These are phyloP conservation scores for Triticum timopheevii DNA, from an alignment of 176 grass and related monocot genomes.

Conservation along the genomic window DNA sequence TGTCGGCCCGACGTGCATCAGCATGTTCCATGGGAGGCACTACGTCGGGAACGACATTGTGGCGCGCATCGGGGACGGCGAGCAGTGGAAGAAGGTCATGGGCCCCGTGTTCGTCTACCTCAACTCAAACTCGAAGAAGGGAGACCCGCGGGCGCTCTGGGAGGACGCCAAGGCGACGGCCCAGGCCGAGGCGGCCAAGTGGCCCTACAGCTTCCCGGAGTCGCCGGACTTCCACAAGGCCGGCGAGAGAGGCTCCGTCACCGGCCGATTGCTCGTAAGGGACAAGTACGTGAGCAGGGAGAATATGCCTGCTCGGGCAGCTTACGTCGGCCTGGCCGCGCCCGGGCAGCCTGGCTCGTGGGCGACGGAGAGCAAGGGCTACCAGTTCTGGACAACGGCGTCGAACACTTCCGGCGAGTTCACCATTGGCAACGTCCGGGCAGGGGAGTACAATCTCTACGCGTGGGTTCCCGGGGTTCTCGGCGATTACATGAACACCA, in stretches of 20 bases:
- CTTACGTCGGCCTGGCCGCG: conserved; percentile 56
- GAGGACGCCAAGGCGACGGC: conserved; percentile 67
- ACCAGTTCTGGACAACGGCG: conserved; percentile 75
- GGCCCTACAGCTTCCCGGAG: conserved; percentile 73
- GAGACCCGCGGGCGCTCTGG: conserved; percentile 40
- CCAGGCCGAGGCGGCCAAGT: conserved; percentile 41
- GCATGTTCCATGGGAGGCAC: conserved; percentile 58
- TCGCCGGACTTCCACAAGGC: conserved; percentile 60
- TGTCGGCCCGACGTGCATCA: conserved; percentile 59
- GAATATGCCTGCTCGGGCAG: not conserved
- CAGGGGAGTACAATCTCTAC: conserved; percentile 66
- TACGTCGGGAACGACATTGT: conserved; percentile 52
- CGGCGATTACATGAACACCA: conserved; percentile 56
- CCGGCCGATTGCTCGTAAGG: conserved; percentile 37
- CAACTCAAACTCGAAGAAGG: conserved; percentile 36
- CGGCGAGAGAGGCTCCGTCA: conserved; percentile 40
- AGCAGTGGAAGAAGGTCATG: conserved; percentile 75
- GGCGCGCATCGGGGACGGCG: conserved; percentile 38
- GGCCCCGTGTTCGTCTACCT: conserved; percentile 87
- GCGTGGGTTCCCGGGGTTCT: conserved; percentile 71
- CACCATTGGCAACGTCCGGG: conserved; percentile 45
- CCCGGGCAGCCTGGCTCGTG: conserved; percentile 57
- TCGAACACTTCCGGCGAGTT: conserved; percentile 30
- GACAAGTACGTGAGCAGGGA: conserved; percentile 24
- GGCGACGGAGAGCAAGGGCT: conserved; percentile 56